These are phyloP conservation scores for Candida broadrunensis DNA, from an alignment of 805 yeast genomes.

Conservation along the genomic window DNA sequence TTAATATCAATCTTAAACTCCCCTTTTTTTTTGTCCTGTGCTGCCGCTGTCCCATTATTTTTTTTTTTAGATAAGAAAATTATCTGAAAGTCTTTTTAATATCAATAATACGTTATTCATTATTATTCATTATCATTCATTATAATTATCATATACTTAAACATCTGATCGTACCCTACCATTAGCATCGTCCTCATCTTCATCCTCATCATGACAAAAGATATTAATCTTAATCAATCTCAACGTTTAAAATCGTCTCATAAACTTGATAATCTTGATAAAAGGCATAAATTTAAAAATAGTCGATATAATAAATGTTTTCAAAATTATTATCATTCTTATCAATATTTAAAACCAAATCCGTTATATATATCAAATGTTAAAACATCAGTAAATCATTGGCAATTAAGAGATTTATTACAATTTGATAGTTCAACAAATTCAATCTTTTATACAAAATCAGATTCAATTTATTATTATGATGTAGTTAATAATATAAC, in stretches of 20 bases:
- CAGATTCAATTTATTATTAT: conserved; percentile 48
- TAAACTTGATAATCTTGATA: background rate
- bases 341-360: conserved; percentile 31
- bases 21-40: no score
- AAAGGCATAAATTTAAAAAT: conserved; percentile 1
- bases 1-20: no score
- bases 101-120: no score
- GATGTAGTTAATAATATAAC: conserved; percentile 30
- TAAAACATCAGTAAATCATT: conserved; percentile 46
- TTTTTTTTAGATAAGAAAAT: no score
- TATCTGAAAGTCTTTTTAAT: no score
- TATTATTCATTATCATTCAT: no score
- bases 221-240: background rate
- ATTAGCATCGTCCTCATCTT: no score
- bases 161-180: no score
- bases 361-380: conserved; percentile 33
- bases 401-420: conserved; percentile 81
- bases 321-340: conserved; percentile 42
- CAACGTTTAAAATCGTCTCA: background rate
- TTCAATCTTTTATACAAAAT: conserved; percentile 56
- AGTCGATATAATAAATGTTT: conserved; percentile 26
- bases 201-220: background rate
- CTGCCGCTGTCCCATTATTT: no score
- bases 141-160: no score
- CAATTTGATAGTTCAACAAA: conserved; percentile 44